Evolutionary conservation across 306 rosid species (phyloP).

Genomic region (Casuarina glauca): DNA sequence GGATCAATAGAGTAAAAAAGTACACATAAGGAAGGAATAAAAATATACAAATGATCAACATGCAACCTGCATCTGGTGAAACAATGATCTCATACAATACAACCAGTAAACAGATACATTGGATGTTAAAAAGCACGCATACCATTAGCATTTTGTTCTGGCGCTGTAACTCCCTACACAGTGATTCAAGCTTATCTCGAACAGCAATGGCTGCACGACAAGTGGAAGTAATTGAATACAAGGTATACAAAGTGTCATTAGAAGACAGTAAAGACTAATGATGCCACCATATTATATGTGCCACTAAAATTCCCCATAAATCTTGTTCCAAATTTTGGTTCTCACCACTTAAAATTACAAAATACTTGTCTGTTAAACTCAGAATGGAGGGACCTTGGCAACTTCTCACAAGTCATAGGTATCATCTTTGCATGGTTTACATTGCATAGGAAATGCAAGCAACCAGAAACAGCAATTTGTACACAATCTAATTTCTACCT

Average conservation of each 20-base stretch:
- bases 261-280: neutral
- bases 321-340: neutral
- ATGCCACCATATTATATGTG: neutral
- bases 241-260: conserved; percentile 5
- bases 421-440: neutral
- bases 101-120: conserved; percentile 30
- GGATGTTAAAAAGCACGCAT: conserved; percentile 28
- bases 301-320: neutral
- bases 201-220: conserved; percentile 67
- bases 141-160: conserved; percentile 96
- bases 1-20: neutral
- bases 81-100: neutral
- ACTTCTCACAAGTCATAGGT: neutral
- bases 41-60: conserved; percentile 5
- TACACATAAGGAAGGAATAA: conserved; percentile 3
- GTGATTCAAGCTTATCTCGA: conserved; percentile 91
- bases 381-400: neutral
- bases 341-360: neutral
- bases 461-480: neutral
- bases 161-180: conserved; percentile 94
- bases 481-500: neutral
- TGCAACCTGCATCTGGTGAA: conserved; percentile 14
- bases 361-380: neutral
- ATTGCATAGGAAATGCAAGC: neutral
- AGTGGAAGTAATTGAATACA: conserved; percentile 23